These are phyloP conservation scores for Clarireedia paspali DNA, from an alignment of 2,329 filamentous ascomycete genomes.

Conservation along the genomic window DNA sequence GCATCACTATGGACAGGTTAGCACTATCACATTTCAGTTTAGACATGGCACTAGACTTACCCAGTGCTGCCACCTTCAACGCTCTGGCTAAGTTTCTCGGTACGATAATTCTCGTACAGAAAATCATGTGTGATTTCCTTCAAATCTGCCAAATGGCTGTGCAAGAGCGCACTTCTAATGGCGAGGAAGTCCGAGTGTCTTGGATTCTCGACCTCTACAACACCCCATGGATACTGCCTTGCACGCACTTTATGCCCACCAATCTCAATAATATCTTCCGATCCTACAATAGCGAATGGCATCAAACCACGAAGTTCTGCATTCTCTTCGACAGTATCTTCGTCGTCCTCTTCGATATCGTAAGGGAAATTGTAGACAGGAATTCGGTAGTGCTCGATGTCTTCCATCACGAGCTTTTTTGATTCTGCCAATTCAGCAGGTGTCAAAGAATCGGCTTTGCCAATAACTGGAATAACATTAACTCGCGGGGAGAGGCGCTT, in stretches of 20 bases:
- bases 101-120: slow-evolving; percentile 99
- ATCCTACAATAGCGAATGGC: slow-evolving; percentile 98
- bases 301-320: slow-evolving; percentile 94
- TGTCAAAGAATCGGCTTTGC: slow-evolving; percentile 95
- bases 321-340: slow-evolving; percentile 98
- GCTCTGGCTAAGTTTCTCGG: slow-evolving; percentile 99
- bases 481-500: slow-evolving; percentile 96
- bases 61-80: slow-evolving; percentile 82
- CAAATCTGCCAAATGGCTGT: slow-evolving; percentile 95
- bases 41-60: slow-evolving; percentile 49
- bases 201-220: slow-evolving; percentile 98
- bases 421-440: slow-evolving; percentile 95
- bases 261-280: slow-evolving; percentile 91
- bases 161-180: slow-evolving; percentile 89
- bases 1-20: slow-evolving; percentile 49
- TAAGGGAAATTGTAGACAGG: slow-evolving; percentile 99
- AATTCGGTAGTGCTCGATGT: slow-evolving; percentile 99
- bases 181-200: slow-evolving; percentile 98
- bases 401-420: slow-evolving; percentile 99
- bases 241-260: slow-evolving; percentile 87
- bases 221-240: slow-evolving; percentile 97
- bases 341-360: slow-evolving; percentile 98
- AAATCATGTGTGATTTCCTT: slow-evolving; percentile 99
- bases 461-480: slow-evolving; percentile 98
- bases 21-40: slow-evolving; percentile 27